Evolutionary conservation across 2,329 filamentous ascomycete genomes (phyloP).

Genomic region (Paraphaeosphaeria minitans): DNA sequence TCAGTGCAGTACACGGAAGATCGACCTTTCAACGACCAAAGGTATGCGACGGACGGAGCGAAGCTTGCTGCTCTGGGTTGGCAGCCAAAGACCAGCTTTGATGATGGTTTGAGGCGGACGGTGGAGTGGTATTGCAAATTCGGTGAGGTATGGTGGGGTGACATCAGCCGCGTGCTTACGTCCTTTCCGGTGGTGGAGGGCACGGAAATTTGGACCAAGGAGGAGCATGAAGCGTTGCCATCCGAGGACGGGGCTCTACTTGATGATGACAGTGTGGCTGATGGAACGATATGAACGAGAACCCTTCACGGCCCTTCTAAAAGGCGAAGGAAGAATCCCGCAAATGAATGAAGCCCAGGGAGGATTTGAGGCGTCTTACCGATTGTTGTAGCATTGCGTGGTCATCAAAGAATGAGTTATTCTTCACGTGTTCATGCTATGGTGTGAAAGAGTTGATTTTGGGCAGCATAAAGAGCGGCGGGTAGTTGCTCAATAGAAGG

Average conservation of each 20-base stretch:
- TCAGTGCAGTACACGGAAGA: constrained; percentile 79
- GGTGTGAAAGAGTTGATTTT: neutral
- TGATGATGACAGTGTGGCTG: constrained; percentile 15
- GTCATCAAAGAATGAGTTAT: neutral
- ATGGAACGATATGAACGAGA: constrained; percentile 30
- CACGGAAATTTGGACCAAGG: constrained; percentile 48
- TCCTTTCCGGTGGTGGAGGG: constrained; percentile 47
- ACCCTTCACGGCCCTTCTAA: constrained; percentile 28
- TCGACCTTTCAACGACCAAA: constrained; percentile 63
- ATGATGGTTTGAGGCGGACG: constrained; percentile 43
- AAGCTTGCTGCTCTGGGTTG: constrained; percentile 47
- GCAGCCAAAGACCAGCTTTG: constrained; percentile 43
- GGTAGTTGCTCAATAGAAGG: neutral
- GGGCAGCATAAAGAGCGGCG: neutral
- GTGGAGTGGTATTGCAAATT: constrained; percentile 48
- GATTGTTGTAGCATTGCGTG: neutral
- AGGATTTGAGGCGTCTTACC: neutral
- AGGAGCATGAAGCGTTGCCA: constrained; percentile 46
- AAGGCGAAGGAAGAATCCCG: constrained; percentile 5
- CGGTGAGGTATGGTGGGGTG: constrained; percentile 50
- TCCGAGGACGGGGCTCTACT: constrained; percentile 35
- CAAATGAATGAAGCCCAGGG: neutral
- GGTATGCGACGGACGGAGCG: constrained; percentile 47
- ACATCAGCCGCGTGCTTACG: constrained; percentile 46
- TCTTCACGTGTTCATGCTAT: neutral